Percentiles rank a stretch among this genome's conserved stretches.
Evolutionary conservation across 441 rosid genomes (phyloP).

Genomic region (Brassica hybrid): DNA sequence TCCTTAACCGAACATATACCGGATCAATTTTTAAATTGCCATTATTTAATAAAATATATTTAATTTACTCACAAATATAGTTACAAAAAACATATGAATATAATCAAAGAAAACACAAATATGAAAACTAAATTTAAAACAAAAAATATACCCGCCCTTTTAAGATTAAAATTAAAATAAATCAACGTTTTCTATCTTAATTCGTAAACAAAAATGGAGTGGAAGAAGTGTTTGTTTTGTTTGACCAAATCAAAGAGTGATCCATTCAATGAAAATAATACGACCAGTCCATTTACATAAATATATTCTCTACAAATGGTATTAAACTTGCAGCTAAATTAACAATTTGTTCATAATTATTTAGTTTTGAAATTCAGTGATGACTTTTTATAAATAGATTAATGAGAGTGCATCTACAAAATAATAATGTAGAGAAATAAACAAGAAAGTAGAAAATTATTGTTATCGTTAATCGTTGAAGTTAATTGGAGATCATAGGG

Average conservation of each 20-base stretch:
- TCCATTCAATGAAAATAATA: slow-evolving; percentile 5
- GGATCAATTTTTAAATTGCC: too few relatives aligned
- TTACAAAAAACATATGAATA: too few relatives aligned
- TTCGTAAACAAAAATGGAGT: slow-evolving; percentile 18
- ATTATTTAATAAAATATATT: too few relatives aligned
- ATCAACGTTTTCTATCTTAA: neutral
- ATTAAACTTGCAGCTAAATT: slow-evolving; percentile 8
- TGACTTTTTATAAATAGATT: slow-evolving; percentile 17
- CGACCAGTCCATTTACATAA: slow-evolving; percentile 12
- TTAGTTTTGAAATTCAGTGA: neutral
- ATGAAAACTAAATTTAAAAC: too few relatives aligned
- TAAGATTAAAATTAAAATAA: neutral
- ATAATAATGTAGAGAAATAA: neutral
- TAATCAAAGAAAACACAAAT: too few relatives aligned
- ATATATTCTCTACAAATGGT: neutral
- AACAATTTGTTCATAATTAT: neutral
- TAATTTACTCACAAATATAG: too few relatives aligned
- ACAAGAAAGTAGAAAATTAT: neutral
- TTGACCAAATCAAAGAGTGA: slow-evolving; percentile 21
- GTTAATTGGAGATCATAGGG: slow-evolving; percentile 27
- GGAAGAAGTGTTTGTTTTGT: slow-evolving; percentile 32
- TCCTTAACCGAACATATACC: too few relatives aligned
- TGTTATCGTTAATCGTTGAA: slow-evolving; percentile 11
- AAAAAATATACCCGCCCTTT: too few relatives aligned
- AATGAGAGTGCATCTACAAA: slow-evolving; percentile 12